A percentile compares a stretch with the other conserved stretches of the same genome.
Evolutionary conservation across 768 basidiomycete genomes (phyloP).

Genomic region (Tulasnella sp.): DNA sequence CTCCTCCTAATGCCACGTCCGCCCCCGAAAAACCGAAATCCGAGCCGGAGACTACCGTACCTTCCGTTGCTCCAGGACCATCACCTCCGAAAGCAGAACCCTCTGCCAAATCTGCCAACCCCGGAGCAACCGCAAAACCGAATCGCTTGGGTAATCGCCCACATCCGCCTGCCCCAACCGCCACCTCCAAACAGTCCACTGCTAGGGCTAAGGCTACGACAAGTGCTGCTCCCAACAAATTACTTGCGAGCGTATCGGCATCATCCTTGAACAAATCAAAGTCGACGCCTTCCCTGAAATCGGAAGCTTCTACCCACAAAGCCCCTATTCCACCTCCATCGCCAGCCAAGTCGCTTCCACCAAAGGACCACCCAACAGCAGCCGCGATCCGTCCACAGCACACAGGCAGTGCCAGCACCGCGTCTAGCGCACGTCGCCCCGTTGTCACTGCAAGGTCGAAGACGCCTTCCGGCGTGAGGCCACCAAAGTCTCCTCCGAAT

Average conservation of each 20-base stretch:
- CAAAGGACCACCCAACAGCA: background rate
- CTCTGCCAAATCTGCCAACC: conserved; percentile 18
- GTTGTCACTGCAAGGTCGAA: conserved; percentile 15
- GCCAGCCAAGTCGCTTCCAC: background rate
- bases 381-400: conserved; percentile 28
- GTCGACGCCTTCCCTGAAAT: conserved; percentile 3
- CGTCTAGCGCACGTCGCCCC: conserved; percentile 25
- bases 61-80: background rate
- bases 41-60: conserved; percentile 20
- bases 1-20: conserved; percentile 16
- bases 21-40: conserved; percentile 22
- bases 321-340: background rate
- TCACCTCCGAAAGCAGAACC: background rate
- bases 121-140: background rate
- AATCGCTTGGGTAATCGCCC: too few species aligned
- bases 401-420: conserved; percentile 34
- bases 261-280: background rate
- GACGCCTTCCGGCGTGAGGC: conserved; percentile 16
- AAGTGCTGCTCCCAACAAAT: background rate
- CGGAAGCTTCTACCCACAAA: too few species aligned
- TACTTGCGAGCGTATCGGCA: background rate
- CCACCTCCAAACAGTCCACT: conserved; percentile 25
- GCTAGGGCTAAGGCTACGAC: background rate
- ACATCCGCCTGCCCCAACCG: conserved; percentile 24
- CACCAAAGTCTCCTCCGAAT: conserved; percentile 28